These are phyloP conservation scores for Scheffersomyces amazonensis DNA, from an alignment of 805 yeast species.

Conservation along the genomic window DNA sequence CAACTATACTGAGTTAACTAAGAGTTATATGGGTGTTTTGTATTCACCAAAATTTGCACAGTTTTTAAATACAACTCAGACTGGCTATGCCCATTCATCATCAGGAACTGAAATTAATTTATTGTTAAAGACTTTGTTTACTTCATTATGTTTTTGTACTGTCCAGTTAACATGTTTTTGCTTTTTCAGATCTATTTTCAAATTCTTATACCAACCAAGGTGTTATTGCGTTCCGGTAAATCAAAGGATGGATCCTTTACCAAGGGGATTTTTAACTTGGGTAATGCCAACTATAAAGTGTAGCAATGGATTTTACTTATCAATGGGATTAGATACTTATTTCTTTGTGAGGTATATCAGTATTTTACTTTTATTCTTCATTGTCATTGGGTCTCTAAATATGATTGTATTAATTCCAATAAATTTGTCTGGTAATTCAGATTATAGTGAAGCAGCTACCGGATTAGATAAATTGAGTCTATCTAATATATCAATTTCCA, in stretches of 20 bases:
- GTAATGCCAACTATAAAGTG: slow-evolving; percentile 38
- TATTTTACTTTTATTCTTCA: slow-evolving; percentile 49
- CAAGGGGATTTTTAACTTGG: slow-evolving; percentile 56
- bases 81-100: slow-evolving; percentile 56
- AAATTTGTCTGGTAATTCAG: slow-evolving; percentile 44
- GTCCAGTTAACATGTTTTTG: slow-evolving; percentile 48
- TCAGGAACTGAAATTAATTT: slow-evolving; percentile 58
- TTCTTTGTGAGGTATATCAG: slow-evolving; percentile 63
- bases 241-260: slow-evolving; percentile 35
- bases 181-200: slow-evolving; percentile 29
- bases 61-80: slow-evolving; percentile 51
- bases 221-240: slow-evolving; percentile 40
- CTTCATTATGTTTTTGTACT: slow-evolving; percentile 52
- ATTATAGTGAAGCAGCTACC: slow-evolving; percentile 20
- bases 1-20: slow-evolving; percentile 24
- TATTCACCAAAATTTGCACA: slow-evolving; percentile 26
- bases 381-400: slow-evolving; percentile 50
- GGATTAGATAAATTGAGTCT: slow-evolving; percentile 72
- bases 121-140: slow-evolving; percentile 52
- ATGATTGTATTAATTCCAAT: slow-evolving; percentile 64
- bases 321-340: slow-evolving; percentile 71
- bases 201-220: slow-evolving; percentile 53
- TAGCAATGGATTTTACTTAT: slow-evolving; percentile 42
- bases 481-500: slow-evolving; percentile 59
- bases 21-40: slow-evolving; percentile 26